Evolutionary conservation across 116 monocot species (phyloP).

Genomic region (Posidonia oceanica): DNA sequence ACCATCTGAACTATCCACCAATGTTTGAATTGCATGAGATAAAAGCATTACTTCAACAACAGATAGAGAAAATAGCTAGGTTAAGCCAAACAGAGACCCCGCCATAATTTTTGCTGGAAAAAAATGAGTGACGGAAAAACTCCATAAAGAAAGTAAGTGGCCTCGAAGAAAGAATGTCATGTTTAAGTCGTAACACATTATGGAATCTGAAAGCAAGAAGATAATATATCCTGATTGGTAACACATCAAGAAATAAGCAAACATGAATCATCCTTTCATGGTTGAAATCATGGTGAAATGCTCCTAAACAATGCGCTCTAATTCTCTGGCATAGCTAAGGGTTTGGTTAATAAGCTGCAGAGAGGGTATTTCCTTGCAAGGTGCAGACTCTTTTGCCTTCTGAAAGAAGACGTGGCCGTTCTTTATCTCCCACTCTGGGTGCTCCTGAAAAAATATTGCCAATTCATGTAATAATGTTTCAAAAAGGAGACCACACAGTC

Average conservation of each 20-base stretch:
- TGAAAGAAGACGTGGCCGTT: constrained; percentile 66
- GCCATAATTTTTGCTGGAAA: too few species aligned
- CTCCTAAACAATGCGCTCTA: constrained; percentile 69
- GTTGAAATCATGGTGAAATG: neutral
- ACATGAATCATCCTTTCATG: neutral
- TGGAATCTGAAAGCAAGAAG: too few species aligned
- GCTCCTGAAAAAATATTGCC: constrained; percentile 40
- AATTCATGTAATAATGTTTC: too few species aligned
- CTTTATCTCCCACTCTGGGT: constrained; percentile 81
- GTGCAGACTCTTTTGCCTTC: constrained; percentile 71
- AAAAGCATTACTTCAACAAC: too few species aligned
- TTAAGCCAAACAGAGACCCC: too few species aligned
- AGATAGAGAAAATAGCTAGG: too few species aligned
- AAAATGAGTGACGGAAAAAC: neutral
- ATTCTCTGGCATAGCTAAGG: constrained; percentile 78
- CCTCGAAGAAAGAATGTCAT: neutral
- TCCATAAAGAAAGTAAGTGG: neutral
- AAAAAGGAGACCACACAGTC: neutral
- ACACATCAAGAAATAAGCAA: neutral
- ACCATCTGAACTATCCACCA: too few species aligned
- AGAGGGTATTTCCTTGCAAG: constrained; percentile 86
- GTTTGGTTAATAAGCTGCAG: constrained; percentile 84
- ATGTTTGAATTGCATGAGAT: too few species aligned
- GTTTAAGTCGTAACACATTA: too few species aligned
- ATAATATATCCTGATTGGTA: neutral